phyloP scores from a whole-genome alignment of 768 basidiomycete species.

The Suillus decipiens region DNA sequence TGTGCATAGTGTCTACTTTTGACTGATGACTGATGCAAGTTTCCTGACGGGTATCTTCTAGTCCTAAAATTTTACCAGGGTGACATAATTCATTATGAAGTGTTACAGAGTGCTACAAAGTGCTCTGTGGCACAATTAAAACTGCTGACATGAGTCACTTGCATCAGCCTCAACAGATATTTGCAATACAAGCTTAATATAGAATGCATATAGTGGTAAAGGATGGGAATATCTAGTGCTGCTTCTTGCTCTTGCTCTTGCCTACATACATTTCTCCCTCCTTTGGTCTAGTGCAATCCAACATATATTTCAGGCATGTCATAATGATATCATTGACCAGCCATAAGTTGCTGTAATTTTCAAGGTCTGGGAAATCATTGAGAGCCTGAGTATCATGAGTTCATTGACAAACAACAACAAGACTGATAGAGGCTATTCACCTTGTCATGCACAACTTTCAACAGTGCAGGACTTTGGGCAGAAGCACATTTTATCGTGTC shows the following conservation, averaged over 20 bases:
- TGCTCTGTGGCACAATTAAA: too few species aligned
- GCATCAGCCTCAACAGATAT: too few species aligned
- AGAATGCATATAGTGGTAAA: too few species aligned
- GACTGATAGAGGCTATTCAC: background rate
- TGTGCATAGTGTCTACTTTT: too few species aligned
- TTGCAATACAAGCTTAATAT: too few species aligned
- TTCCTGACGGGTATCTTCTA: too few species aligned
- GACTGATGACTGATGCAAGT: too few species aligned
- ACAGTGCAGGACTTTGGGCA: background rate
- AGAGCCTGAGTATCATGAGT: conserved; percentile 1
- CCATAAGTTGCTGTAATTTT: conserved; percentile 14
- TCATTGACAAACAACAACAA: background rate
- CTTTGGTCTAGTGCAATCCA: background rate
- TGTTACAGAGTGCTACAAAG: too few species aligned
- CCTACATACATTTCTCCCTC: conserved; percentile 9
- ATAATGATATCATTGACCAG: conserved; percentile 14
- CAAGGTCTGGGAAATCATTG: conserved; percentile 13
- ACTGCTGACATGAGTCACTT: too few species aligned
- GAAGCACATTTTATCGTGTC: conserved; percentile 15
- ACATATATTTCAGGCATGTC: conserved; percentile 18
- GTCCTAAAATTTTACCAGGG: too few species aligned
- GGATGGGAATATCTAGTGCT: background rate
- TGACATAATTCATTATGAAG: too few species aligned
- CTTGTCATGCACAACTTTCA: background rate
- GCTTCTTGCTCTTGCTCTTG: conserved; percentile 8